Evolutionary conservation across 208 protist species (phyloP).

Genomic region (Leishmania tropica): DNA sequence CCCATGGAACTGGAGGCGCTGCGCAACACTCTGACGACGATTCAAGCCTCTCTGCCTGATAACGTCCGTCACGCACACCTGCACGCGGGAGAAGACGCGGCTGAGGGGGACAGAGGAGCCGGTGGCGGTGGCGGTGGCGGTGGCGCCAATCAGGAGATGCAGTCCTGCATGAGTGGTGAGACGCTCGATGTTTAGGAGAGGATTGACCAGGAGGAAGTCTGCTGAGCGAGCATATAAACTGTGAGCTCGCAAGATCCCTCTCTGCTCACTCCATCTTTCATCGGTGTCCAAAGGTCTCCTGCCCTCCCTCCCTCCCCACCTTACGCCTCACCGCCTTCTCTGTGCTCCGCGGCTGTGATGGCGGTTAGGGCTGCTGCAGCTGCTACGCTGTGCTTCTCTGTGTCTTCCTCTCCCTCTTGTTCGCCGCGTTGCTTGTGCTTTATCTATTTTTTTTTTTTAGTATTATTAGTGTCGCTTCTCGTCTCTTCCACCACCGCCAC

Average conservation of each 20-base stretch:
- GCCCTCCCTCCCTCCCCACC: slow-evolving; percentile 17
- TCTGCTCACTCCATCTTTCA: not conserved
- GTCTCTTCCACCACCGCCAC: no score
- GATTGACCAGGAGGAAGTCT: not conserved
- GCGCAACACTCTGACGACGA: slow-evolving; percentile 21
- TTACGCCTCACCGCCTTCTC: slow-evolving; percentile 4
- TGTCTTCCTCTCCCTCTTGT: not conserved
- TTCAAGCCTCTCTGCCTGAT: slow-evolving; percentile 12
- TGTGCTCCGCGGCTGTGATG: no score
- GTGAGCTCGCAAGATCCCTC: not conserved
- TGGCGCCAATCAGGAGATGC: not conserved
- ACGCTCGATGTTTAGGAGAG: not conserved
- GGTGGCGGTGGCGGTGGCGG: not conserved
- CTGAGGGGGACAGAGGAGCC: not conserved
- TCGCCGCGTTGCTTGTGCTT: not conserved
- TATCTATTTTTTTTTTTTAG: not conserved
- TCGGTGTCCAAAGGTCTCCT: not conserved
- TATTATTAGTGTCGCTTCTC: not conserved
- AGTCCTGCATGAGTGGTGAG: not conserved
- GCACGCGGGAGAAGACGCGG: not conserved
- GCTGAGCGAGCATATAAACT: not conserved
- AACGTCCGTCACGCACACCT: slow-evolving; percentile 3
- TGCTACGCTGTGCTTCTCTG: not conserved
- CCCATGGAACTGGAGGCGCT: slow-evolving; percentile 31
- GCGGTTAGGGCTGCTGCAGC: no score